phyloP scores from a whole-genome alignment of 2,329 filamentous ascomycete species.

The Ustulina deusta region DNA sequence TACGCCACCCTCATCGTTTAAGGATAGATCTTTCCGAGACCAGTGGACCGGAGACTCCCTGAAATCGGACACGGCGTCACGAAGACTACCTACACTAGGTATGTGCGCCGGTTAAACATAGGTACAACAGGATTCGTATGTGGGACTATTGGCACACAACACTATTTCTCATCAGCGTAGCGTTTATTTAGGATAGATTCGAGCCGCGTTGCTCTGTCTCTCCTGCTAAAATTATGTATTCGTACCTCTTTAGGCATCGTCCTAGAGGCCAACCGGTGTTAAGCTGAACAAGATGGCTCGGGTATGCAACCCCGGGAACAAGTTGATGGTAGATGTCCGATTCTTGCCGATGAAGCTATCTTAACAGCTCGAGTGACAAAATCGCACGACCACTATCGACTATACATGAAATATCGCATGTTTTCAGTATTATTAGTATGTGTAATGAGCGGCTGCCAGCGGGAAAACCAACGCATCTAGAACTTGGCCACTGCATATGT shows the following conservation, averaged over 20 bases:
- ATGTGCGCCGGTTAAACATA: slow-evolving; percentile 24
- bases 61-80: slow-evolving; percentile 27
- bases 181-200: slow-evolving; percentile 1
- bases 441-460: neutral
- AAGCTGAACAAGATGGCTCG: slow-evolving; percentile 1
- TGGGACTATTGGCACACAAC: slow-evolving; percentile 2
- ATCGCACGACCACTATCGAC: neutral
- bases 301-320: neutral
- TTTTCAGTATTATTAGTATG: neutral
- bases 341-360: neutral
- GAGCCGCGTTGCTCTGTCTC: neutral
- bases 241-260: neutral
- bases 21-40: slow-evolving; percentile 36
- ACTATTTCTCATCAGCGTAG: slow-evolving; percentile 11
- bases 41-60: slow-evolving; percentile 24
- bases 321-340: neutral
- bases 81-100: neutral
- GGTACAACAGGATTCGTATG: slow-evolving; percentile 21
- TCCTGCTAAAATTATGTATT: neutral
- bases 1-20: slow-evolving; percentile 29
- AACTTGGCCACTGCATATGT: slow-evolving; percentile 6
- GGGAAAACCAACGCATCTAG: slow-evolving; percentile 2
- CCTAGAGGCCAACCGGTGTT: neutral
- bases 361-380: neutral
- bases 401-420: neutral